Evolutionary conservation across 2,329 filamentous ascomycete species (phyloP).

Genomic region (Coniochaeta ligniaria): DNA sequence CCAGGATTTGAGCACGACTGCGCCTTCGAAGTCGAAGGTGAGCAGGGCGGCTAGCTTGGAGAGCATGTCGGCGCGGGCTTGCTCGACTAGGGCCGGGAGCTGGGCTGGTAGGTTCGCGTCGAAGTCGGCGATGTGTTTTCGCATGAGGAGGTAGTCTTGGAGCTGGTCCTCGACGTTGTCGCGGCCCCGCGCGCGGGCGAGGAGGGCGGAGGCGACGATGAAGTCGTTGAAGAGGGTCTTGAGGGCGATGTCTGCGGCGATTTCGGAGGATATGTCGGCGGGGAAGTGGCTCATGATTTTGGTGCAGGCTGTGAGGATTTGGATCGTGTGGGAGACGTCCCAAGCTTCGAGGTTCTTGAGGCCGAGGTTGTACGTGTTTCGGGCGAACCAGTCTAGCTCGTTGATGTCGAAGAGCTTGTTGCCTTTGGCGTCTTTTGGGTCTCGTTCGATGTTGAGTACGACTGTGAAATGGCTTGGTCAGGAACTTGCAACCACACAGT

Average conservation of each 20-base stretch:
- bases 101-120: constrained; percentile 35
- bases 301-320: constrained; percentile 49
- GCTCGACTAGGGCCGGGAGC: constrained; percentile 30
- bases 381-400: constrained; percentile 80
- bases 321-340: constrained; percentile 43
- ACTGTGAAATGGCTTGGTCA: constrained; percentile 22
- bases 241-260: constrained; percentile 41
- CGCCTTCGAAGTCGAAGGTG: constrained; percentile 74
- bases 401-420: constrained; percentile 47
- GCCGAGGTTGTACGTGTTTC: constrained; percentile 73
- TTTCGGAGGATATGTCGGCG: constrained; percentile 30
- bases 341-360: constrained; percentile 52
- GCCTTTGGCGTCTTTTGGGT: constrained; percentile 28
- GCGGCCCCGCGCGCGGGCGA: constrained; percentile 44
- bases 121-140: constrained; percentile 55
- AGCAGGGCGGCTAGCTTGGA: constrained; percentile 60
- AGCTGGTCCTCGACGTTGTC: constrained; percentile 42
- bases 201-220: constrained; percentile 45
- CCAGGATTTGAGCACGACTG: constrained; percentile 60
- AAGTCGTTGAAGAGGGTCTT: constrained; percentile 67
- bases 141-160: constrained; percentile 54
- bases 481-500: constrained; percentile 5
- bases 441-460: constrained; percentile 30
- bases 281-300: constrained; percentile 45
- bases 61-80: constrained; percentile 42